Evolutionary conservation across 1,139 yeast species (phyloP), one percentile per base, ranked within the genome.

Genomic region (Starmera stellimalicola): DNA sequence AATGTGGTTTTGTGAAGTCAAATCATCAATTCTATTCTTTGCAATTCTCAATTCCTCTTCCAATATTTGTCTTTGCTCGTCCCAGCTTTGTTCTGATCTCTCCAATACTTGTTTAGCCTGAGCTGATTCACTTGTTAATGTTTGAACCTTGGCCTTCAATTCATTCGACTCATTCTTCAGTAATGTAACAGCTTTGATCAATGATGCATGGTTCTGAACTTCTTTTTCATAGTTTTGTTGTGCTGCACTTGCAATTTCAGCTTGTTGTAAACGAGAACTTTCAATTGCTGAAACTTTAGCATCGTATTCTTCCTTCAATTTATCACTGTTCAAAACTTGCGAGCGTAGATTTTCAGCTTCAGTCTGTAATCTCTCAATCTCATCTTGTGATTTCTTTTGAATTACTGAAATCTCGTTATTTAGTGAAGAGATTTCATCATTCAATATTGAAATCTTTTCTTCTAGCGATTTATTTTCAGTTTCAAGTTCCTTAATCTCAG

Each of bases 1-100:
- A 10, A 83, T 62, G 32, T 70, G 63, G 50, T 84, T 82, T 50
- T 84, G 94, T 16, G 72, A 65, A 20, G 71, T 62, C 31, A 82
- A 56, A 36, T 80, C 91, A 18, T 69, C 63, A 19, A 72, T 51
- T 42, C 75, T 68, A 2, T 60, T 47, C 22, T 63, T 64, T 8
- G 71, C 59, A 16, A 56, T 50, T 10, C 62, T 63, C 33, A 80
- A 51, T 38, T 80, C 79, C 26, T 72, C 76, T 41, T 76, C 77
- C 23, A 73, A 55, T 2, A 62, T 52, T 5, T 48, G 37, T 42
- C 54, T 59, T 48, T 66, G 70, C 5, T 58, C 37, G 5, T 58
- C 61, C 73, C 76, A 70, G 30, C 64, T 61, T 19, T 58, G 55
- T 36, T 65, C 64, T 4, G 66, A 57, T 11, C 54, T 37, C 6